A percentile compares a stretch with the other conserved stretches of the same genome.
These are phyloP conservation scores for Calocybe cyanea DNA, from an alignment of 768 basidiomycete genomes.

Conservation along the genomic window DNA sequence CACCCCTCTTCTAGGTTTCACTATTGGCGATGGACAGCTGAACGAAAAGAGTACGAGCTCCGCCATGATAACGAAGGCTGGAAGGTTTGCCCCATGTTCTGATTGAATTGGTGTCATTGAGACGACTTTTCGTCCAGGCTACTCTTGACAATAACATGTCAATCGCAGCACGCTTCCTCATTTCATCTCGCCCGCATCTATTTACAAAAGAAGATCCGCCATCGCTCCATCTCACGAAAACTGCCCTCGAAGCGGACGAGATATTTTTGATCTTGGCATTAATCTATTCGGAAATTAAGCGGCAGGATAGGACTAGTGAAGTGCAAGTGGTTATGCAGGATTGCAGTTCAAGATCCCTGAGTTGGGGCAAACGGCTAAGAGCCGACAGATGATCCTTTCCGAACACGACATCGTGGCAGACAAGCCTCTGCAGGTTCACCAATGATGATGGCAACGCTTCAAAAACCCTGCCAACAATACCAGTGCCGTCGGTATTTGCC, in stretches of 20 bases:
- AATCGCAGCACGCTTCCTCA: conserved; percentile 35
- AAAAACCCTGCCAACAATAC: conserved; percentile 12
- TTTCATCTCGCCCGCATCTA: conserved; percentile 46
- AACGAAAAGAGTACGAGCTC: conserved; percentile 42
- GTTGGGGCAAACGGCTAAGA: conserved; percentile 11
- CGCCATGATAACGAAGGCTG: conserved; percentile 41
- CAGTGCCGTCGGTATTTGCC: conserved; percentile 5
- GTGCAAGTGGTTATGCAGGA: conserved; percentile 14
- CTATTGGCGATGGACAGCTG: conserved; percentile 42
- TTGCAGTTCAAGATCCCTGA: conserved; percentile 16
- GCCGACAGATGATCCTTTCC: conserved; percentile 5
- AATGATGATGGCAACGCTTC: conserved; percentile 11
- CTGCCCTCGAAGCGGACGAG: conserved; percentile 37
- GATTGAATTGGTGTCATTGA: conserved; percentile 1
- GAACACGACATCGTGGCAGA: conserved; percentile 16
- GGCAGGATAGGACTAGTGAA: conserved; percentile 27
- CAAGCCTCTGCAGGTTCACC: conserved; percentile 11
- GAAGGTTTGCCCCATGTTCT: conserved; percentile 23
- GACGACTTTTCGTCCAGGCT: conserved; percentile 14
- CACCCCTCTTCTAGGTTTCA: no score
- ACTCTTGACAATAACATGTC: conserved; percentile 22
- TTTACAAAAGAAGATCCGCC: conserved; percentile 41
- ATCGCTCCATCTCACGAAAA: conserved; percentile 33
- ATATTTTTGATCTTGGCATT: conserved; percentile 34
- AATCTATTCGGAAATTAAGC: conserved; percentile 31